Percentiles rank a stretch among this genome's conserved stretches.
Conservation (phyloP, 2,329 filamentous ascomycete species). For the Orbilia quercus region DNA sequence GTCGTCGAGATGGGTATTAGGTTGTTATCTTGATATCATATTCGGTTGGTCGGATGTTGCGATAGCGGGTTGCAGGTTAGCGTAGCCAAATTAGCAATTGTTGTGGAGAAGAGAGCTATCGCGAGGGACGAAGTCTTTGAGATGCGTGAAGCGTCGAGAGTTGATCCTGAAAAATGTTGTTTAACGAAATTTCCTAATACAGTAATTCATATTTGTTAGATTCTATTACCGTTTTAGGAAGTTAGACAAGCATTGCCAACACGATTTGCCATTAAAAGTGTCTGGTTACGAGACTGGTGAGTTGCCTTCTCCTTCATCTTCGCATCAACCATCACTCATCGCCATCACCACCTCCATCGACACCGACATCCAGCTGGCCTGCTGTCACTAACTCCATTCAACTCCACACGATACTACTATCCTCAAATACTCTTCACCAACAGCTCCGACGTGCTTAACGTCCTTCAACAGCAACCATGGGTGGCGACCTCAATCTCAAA, state of each 20-base stretch:
- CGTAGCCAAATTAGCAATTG: neutral
- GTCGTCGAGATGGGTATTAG: neutral
- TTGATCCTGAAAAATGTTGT: slow-evolving; percentile 8
- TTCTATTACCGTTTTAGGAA: neutral
- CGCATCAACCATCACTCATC: slow-evolving; percentile 12
- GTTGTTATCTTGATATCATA: slow-evolving; percentile 43
- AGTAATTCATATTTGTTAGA: neutral
- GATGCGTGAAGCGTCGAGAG: neutral
- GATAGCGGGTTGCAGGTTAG: neutral
- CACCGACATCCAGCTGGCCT: neutral
- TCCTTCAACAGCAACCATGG: slow-evolving; percentile 71
- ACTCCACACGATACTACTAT: neutral
- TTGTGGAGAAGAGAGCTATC: neutral
- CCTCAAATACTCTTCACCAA: slow-evolving; percentile 3
- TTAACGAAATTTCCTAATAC: neutral
- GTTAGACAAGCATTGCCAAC: neutral
- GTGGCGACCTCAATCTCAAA: slow-evolving; percentile 94
- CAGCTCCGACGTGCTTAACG: slow-evolving; percentile 46
- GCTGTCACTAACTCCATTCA: neutral
- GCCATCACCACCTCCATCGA: slow-evolving; percentile 10
- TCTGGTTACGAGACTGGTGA: too few relatives aligned
- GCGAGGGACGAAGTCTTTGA: slow-evolving; percentile 2
- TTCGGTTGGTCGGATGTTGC: slow-evolving; percentile 8
- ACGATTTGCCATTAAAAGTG: neutral
- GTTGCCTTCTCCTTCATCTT: slow-evolving; percentile 1